Conservation (phyloP, 2,329 filamentous ascomycete species). For the Claviceps arundinis region DNA sequence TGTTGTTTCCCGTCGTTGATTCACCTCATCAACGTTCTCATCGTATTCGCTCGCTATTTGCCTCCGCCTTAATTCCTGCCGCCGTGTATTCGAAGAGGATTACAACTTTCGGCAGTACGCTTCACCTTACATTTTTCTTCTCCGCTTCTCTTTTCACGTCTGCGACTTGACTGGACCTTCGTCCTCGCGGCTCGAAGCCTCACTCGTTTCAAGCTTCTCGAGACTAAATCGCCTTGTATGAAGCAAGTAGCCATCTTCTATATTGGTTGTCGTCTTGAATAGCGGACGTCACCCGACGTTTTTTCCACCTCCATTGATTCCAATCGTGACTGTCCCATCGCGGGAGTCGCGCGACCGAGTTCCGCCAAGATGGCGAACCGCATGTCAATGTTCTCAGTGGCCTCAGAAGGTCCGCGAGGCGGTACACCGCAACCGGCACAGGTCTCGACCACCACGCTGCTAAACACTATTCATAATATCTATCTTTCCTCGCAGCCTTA, state of each 20-base stretch:
- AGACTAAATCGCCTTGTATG: background rate
- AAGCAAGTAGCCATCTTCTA: background rate
- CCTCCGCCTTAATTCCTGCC: background rate
- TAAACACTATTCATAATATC: constrained; percentile 83
- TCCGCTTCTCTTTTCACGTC: background rate
- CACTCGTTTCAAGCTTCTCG: background rate
- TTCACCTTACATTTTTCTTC: background rate
- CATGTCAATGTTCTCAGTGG: constrained; percentile 57
- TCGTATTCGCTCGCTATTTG: background rate
- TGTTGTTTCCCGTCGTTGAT: constrained; percentile 28
- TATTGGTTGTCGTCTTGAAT: background rate
- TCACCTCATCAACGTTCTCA: constrained; percentile 1
- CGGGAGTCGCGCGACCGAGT: constrained; percentile 17
- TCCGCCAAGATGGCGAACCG: constrained; percentile 41
- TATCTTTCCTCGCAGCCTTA: constrained; percentile 78
- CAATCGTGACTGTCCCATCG: constrained; percentile 25
- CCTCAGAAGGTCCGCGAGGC: constrained; percentile 47
- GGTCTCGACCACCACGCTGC: constrained; percentile 81
- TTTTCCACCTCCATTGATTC: background rate
- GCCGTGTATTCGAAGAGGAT: background rate
- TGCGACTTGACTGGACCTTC: background rate
- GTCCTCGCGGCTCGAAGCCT: background rate
- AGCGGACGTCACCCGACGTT: background rate
- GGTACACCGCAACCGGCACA: constrained; percentile 59
- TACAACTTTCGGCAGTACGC: background rate